phyloP scores from a whole-genome alignment of 768 basidiomycete genomes.

The Tricholoma saponaceum region DNA sequence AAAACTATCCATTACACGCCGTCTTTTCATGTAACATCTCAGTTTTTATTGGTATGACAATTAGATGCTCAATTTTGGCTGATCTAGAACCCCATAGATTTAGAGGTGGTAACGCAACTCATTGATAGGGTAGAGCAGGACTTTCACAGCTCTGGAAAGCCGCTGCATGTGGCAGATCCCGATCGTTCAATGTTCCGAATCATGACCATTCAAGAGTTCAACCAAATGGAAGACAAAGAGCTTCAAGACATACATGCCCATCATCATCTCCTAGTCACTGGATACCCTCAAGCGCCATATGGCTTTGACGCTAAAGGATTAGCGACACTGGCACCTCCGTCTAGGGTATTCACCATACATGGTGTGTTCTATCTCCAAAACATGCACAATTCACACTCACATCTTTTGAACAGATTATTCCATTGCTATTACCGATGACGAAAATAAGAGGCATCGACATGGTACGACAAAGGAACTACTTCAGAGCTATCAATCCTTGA shows the following conservation, averaged over 20 bases:
- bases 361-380: not conserved
- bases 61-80: not conserved
- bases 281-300: not conserved
- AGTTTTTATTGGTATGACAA: not conserved
- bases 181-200: not conserved
- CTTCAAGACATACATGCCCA: not conserved
- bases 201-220: not conserved
- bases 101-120: not conserved
- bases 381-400: not conserved
- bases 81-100: not conserved
- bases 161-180: not conserved
- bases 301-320: not conserved
- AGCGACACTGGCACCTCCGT: not conserved
- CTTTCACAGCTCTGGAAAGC: not conserved
- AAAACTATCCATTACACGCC: not conserved
- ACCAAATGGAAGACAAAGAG: not conserved
- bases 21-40: not conserved
- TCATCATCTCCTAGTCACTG: not conserved
- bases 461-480: not conserved
- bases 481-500: not conserved
- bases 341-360: not conserved
- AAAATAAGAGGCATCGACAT: not conserved
- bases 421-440: not conserved
- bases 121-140: not conserved
- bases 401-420: not conserved